A percentile compares a stretch with the other conserved stretches of the same genome.
Evolutionary conservation across 1,284 basidiomycete species (phyloP).

Genomic region (Moesziomyces sp.): DNA sequence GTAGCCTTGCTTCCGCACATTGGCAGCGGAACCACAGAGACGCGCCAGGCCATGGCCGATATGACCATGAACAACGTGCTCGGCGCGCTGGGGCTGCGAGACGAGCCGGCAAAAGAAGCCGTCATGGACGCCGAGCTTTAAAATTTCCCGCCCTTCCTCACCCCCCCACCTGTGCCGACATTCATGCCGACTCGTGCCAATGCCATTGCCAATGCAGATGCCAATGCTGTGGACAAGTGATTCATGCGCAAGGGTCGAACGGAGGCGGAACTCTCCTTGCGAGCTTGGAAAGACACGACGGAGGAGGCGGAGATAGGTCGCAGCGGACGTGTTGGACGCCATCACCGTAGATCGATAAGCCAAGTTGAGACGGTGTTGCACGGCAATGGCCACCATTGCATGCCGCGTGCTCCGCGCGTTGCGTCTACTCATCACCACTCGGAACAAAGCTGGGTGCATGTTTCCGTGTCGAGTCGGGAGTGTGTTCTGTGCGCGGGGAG

Average conservation of each 20-base stretch:
- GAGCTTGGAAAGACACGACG: no score
- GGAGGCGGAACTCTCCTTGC: no score
- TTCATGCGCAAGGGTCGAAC: not conserved
- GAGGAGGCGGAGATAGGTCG: no score
- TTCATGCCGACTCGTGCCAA: not conserved
- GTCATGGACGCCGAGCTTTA: constrained; percentile 50
- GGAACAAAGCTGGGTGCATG: not conserved
- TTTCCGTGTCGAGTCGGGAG: not conserved
- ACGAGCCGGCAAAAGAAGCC: constrained; percentile 30
- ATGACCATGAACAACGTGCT: constrained; percentile 54
- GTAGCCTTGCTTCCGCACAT: constrained; percentile 88
- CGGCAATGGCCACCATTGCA: not conserved
- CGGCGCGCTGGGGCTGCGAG: constrained; percentile 45
- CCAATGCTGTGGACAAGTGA: no score
- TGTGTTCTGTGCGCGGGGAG: not conserved
- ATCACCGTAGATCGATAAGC: no score
- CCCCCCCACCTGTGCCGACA: not conserved
- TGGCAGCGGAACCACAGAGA: constrained; percentile 86
- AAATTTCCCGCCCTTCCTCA: not conserved
- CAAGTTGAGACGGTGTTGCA: no score
- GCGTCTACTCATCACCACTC: not conserved
- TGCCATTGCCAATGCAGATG: not conserved
- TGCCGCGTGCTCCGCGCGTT: not conserved
- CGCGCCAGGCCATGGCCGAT: constrained; percentile 81
- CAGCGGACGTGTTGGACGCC: no score